Evolutionary conservation across 805 yeast species (phyloP).

Genomic region (Yamadazyma endophytica): DNA sequence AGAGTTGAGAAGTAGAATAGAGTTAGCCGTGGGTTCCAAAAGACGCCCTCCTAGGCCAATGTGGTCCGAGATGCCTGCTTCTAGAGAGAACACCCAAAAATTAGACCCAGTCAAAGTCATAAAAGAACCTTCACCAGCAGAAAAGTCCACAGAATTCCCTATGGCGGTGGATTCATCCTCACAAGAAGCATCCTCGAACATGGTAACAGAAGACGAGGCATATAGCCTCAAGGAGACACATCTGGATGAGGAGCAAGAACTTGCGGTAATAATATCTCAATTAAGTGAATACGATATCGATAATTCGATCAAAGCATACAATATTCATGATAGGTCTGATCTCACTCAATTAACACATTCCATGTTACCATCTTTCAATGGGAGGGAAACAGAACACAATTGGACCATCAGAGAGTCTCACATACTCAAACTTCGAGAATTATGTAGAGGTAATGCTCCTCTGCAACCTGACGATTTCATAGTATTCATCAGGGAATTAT

Average conservation of each 20-base stretch:
- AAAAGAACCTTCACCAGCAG: not conserved
- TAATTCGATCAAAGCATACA: slow-evolving; percentile 24
- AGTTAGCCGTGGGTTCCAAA: slow-evolving; percentile 1
- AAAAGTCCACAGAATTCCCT: too few relatives aligned
- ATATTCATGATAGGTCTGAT: slow-evolving; percentile 20
- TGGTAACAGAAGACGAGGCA: too few relatives aligned
- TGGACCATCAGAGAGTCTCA: slow-evolving; percentile 73
- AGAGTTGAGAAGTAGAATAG: slow-evolving; percentile 8
- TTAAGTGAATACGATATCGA: slow-evolving; percentile 36
- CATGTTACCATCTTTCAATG: slow-evolving; percentile 43
- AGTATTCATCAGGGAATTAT: slow-evolving; percentile 17
- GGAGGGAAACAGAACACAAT: slow-evolving; percentile 82
- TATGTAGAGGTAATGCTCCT: slow-evolving; percentile 54
- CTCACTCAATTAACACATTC: slow-evolving; percentile 13
- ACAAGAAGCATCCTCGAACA: too few relatives aligned
- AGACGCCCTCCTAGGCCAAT: too few relatives aligned
- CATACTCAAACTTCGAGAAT: slow-evolving; percentile 52
- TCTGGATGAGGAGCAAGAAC: too few relatives aligned
- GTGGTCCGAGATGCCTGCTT: too few relatives aligned
- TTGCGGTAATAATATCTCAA: not conserved
- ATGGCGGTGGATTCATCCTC: too few relatives aligned
- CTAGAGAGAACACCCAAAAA: too few relatives aligned
- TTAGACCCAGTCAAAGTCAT: not conserved
- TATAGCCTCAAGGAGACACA: too few relatives aligned
- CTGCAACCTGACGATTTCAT: slow-evolving; percentile 19